Percentiles rank a stretch among this genome's conserved stretches.
phyloP scores from a whole-genome alignment of 2,329 filamentous ascomycete genomes.

The Allantophomopsis cytisporea region DNA sequence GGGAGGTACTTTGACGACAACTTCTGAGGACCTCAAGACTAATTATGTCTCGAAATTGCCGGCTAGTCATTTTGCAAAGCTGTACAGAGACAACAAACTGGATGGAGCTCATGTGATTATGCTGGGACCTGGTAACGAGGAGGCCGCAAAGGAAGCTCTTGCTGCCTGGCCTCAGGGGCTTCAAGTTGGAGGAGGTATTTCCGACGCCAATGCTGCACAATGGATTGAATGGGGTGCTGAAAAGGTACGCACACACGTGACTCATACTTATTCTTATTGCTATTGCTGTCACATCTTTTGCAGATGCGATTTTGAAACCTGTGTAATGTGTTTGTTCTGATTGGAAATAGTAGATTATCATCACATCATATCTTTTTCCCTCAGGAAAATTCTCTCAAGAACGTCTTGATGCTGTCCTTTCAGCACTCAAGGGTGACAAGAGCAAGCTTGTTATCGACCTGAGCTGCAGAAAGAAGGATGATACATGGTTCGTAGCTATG shows the following conservation, averaged over 20 bases:
- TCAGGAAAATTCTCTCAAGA: slow-evolving; percentile 67
- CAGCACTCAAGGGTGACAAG: slow-evolving; percentile 59
- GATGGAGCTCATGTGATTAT: slow-evolving; percentile 89
- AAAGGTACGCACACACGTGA: slow-evolving; percentile 46
- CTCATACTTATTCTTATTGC: neutral
- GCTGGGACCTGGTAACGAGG: slow-evolving; percentile 79
- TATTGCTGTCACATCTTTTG: neutral
- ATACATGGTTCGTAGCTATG: slow-evolving; percentile 93
- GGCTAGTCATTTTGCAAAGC: slow-evolving; percentile 63
- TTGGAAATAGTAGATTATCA: slow-evolving; percentile 62
- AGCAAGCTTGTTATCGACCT: slow-evolving; percentile 85
- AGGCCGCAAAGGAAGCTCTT: slow-evolving; percentile 66
- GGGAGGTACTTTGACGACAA: slow-evolving; percentile 72
- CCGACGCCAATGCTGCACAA: slow-evolving; percentile 63
- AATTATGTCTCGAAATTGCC: slow-evolving; percentile 85
- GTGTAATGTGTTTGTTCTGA: neutral
- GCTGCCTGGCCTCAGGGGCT: slow-evolving; percentile 65
- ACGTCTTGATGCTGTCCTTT: slow-evolving; percentile 61
- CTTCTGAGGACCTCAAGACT: slow-evolving; percentile 58
- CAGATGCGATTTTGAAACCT: slow-evolving; percentile 1
- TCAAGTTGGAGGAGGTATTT: slow-evolving; percentile 92
- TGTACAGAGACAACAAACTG: slow-evolving; percentile 67
- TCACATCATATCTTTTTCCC: slow-evolving; percentile 92
- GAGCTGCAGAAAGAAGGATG: slow-evolving; percentile 64
- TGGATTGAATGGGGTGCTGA: slow-evolving; percentile 86